These are phyloP conservation scores for Anisodus tanguticus DNA, from an alignment of 257 asterid species.

Conservation along the genomic window DNA sequence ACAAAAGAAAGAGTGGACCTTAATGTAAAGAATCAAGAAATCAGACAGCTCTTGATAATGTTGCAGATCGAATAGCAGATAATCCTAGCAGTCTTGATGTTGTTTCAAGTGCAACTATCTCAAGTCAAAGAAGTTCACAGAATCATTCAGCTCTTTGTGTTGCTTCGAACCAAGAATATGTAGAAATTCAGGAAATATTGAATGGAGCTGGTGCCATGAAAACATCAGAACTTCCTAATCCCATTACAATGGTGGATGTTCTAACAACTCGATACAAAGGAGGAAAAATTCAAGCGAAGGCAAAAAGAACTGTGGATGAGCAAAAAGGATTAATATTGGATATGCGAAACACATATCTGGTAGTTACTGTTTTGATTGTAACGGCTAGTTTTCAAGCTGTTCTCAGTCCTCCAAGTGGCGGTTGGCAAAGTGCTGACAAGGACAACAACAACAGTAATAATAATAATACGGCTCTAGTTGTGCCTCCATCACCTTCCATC, in stretches of 20 bases:
- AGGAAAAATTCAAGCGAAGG: no score
- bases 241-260: background rate
- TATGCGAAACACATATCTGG: background rate
- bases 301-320: no score
- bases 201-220: background rate
- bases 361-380: conserved; percentile 26
- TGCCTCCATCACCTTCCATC: no score
- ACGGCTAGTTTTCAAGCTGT: conserved; percentile 25
- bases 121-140: background rate
- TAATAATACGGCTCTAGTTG: no score
- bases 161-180: background rate
- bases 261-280: background rate
- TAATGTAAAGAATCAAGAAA: background rate
- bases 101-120: no score
- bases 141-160: background rate
- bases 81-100: no score
- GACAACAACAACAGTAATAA: no score
- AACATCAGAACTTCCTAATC: conserved; percentile 5
- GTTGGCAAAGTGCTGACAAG: no score
- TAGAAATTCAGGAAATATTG: background rate
- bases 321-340: background rate
- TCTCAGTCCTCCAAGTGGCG: conserved; percentile 29
- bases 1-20: background rate
- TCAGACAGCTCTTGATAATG: conserved; percentile 18
- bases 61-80: background rate